Evolutionary conservation across 495 filamentous ascomycete genomes (phyloP), one percentile per base, ranked within the genome.

Genomic region (Platismatia glauca): DNA sequence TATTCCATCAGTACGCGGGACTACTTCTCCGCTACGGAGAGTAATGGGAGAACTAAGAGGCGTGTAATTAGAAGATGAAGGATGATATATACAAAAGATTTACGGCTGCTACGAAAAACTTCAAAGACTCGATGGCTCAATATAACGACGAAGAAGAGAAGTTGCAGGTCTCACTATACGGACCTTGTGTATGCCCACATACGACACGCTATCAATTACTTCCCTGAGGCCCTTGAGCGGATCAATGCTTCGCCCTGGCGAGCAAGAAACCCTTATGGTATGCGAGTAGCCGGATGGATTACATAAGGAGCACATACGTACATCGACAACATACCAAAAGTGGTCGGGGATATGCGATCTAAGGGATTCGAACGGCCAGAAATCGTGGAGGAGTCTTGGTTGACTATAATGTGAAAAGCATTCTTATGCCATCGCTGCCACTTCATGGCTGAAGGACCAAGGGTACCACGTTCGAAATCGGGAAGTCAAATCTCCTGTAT

Each of bases 401-500:
- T 64, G n/a, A 64, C 64, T 13, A 72, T 72, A 68, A 70, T 73
- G 64, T 57, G 71, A 18, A 63, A 69, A 44, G 70, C 59, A 12
- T 64, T 68, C 8, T 68, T 64, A 20, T 72, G 71, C 70, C 63
- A 71, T 57, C 62, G 68, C 46, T 64, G 57, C 20, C 70, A 70
- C 41, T 60, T 67, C 50, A 68, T 72, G 59, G 68, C 67, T 13
- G 63, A 66, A 43, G 71, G 68, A 0, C 53, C 64, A 27, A 60
- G 67, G 13, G 62, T 70, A 2, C 69, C 68, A 5, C 67, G 67
- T 59, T 39, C 64, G 12, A 63, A 69, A 41, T 71, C 61, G 61
- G 68, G 64, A n/a, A 72, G 71, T n/a, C 52, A 66, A 63, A 35
- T 33, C 71, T n/a, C 69, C 69, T 24, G 65, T 72, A 16, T 71